phyloP scores from a whole-genome alignment of 495 filamentous ascomycete species.

The Penicillium ucsense region DNA sequence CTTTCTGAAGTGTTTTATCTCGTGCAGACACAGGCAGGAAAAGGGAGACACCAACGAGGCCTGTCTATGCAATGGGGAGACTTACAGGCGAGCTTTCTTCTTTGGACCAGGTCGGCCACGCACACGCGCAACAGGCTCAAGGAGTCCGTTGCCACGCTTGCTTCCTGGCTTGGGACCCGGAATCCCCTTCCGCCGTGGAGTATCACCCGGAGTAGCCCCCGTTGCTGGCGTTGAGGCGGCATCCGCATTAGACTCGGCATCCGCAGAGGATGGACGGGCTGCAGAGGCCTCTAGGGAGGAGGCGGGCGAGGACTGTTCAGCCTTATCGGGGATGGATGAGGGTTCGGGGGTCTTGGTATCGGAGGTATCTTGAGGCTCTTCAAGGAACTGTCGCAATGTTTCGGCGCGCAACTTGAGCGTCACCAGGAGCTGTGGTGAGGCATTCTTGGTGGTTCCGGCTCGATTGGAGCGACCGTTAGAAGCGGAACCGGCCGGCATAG shows the following conservation, averaged over 20 bases:
- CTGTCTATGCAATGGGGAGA: not conserved
- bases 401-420: conserved; percentile 44
- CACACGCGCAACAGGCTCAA: conserved; percentile 51
- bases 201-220: conserved; percentile 46
- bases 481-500: conserved; percentile 24
- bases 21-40: not conserved
- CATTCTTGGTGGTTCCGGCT: conserved; percentile 26
- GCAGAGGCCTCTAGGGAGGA: conserved; percentile 41
- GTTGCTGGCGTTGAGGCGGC: conserved; percentile 42
- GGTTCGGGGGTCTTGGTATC: conserved; percentile 19
- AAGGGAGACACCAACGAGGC: too few species aligned
- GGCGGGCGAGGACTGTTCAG: conserved; percentile 37
- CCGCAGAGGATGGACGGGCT: conserved; percentile 42
- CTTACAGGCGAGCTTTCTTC: conserved; percentile 85
- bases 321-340: conserved; percentile 28
- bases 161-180: conserved; percentile 46
- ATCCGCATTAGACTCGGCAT: conserved; percentile 47
- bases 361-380: conserved; percentile 11
- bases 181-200: conserved; percentile 43
- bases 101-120: conserved; percentile 87
- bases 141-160: conserved; percentile 52
- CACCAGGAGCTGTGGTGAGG: conserved; percentile 33
- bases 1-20: not conserved
- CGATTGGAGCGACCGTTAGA: conserved; percentile 31
- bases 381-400: conserved; percentile 37